Base-by-base conservation (phyloP, 106 monocot genomes). In the Dactylorhiza incarnata region DNA sequence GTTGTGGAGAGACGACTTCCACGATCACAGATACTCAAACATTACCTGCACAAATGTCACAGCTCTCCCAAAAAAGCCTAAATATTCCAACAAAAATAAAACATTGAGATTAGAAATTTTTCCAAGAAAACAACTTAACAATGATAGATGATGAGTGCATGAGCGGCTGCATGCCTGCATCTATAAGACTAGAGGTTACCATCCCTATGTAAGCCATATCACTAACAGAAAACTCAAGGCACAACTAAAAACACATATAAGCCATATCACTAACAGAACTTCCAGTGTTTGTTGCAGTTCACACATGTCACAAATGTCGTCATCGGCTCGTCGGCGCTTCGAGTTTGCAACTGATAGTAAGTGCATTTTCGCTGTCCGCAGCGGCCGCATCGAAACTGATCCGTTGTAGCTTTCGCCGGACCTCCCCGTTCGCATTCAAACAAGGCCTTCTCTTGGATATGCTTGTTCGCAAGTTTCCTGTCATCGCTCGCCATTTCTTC, bases 401-500 rank as follows among this genome's bases (percentile, higher is more conserved):
- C 95, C 8, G 95, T 95, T 3, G 95, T 85, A 19, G 95, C 95
- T 73, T 92, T 95, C 0, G 90, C 76, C 14, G 90, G 71, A 14
- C 68, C 78, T 9, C 52, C 90, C 17, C 95, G 76, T 79, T 95
- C 88, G 68, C 92, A 95, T 4, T 95, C 90, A 24, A 95, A 87
- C 45, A 95, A 54, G 44, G 95, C 92, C 81, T 93, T 95, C 56
- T 92, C 95, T 69, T 95, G 92, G 26, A 97, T 94, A 81, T 91
- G 83, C 37, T 85, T 82, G 51, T 94, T 97, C 37, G 83, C 63
- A 9, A 54, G 76, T 47, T 90, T 97, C 72, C 93, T 78, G 44
- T 87, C 87, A 76, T 97, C 91, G 45, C 97, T 97, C 0, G 97
- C 97, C 97, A 97, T 97, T 8, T 97, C 97, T 76, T 97, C 97